Percentiles rank a stretch among this genome's conserved stretches.
Evolutionary conservation across 2,329 filamentous ascomycete species (phyloP).

Genomic region (Hymenotorrendiella dingleyae): DNA sequence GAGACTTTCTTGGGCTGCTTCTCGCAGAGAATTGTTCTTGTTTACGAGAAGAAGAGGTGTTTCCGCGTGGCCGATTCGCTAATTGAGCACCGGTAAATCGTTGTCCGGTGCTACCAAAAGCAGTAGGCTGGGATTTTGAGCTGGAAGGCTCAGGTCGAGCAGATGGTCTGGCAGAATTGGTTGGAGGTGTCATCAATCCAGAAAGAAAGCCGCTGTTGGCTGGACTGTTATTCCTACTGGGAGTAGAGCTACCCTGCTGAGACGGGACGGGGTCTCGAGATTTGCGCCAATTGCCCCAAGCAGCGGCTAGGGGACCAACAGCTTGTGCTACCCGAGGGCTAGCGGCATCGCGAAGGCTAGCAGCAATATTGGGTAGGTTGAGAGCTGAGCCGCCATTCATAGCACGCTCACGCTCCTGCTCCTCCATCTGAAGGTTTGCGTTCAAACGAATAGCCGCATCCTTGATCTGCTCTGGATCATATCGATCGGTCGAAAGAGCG

Average conservation of each 20-base stretch:
- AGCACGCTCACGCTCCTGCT: conserved; percentile 85
- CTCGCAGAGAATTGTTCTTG: conserved; percentile 33
- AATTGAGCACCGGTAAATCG: conserved; percentile 49
- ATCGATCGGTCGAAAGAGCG: conserved; percentile 66
- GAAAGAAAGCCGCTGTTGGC: conserved; percentile 60
- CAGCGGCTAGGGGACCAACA: conserved; percentile 73
- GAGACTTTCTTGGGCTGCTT: conserved; percentile 38
- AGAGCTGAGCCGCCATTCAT: conserved; percentile 63
- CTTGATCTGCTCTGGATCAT: conserved; percentile 72
- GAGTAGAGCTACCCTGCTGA: conserved; percentile 21
- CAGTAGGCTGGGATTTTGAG: conserved; percentile 44
- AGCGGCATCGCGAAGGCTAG: conserved; percentile 67
- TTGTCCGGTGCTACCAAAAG: conserved; percentile 55
- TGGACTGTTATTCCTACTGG: conserved; percentile 27
- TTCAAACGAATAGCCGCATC: conserved; percentile 90
- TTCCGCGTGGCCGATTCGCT: conserved; percentile 28
- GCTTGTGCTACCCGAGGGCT: conserved; percentile 80
- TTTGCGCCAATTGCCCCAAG: conserved; percentile 93
- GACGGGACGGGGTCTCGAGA: conserved; percentile 32
- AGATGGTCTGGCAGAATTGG: conserved; percentile 49
- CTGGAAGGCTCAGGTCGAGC: conserved; percentile 6
- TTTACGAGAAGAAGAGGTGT: conserved; percentile 34
- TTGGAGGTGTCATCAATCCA: conserved; percentile 84
- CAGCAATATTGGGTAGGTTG: conserved; percentile 69
- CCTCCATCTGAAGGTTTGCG: conserved; percentile 95